phyloP scores from a whole-genome alignment of 179 eudicot species.

The Beta corolliflora region DNA sequence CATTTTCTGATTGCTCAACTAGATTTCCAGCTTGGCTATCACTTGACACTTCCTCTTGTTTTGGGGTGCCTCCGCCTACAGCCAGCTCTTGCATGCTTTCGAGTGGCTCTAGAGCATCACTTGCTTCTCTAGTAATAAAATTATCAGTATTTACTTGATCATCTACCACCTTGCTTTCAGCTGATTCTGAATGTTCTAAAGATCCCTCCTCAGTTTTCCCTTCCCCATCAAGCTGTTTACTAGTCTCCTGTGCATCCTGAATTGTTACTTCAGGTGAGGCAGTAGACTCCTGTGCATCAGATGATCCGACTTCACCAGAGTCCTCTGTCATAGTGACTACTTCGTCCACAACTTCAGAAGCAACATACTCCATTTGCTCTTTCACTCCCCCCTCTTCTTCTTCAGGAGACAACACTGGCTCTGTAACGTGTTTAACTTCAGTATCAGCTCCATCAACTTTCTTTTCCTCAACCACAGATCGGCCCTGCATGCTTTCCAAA shows the following conservation, averaged over 20 bases:
- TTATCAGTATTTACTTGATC: conserved; percentile 30
- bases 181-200: conserved; percentile 33
- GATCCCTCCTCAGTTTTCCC: conserved; percentile 34
- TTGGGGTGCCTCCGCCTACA: conserved; percentile 32
- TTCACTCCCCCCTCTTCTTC: conserved; percentile 36
- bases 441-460: conserved; percentile 37
- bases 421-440: conserved; percentile 31
- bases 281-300: conserved; percentile 36
- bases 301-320: conserved; percentile 30
- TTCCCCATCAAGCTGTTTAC: conserved; percentile 32
- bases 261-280: conserved; percentile 27
- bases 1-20: conserved; percentile 34
- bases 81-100: conserved; percentile 41
- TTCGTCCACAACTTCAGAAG: conserved; percentile 34
- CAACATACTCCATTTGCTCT: conserved; percentile 30
- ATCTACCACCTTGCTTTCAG: conserved; percentile 38
- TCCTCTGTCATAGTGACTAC: conserved; percentile 21
- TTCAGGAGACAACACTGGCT: conserved; percentile 30
- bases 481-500: conserved; percentile 36
- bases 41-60: conserved; percentile 34
- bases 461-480: conserved; percentile 40
- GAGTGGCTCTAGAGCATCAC: conserved; percentile 32
- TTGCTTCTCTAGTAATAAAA: conserved; percentile 31
- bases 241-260: conserved; percentile 27
- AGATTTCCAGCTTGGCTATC: conserved; percentile 38